Percentiles rank a stretch among this genome's conserved stretches.
phyloP scores from a whole-genome alignment of 2,329 filamentous ascomycete species.

The Rhynchosporium agropyri region DNA sequence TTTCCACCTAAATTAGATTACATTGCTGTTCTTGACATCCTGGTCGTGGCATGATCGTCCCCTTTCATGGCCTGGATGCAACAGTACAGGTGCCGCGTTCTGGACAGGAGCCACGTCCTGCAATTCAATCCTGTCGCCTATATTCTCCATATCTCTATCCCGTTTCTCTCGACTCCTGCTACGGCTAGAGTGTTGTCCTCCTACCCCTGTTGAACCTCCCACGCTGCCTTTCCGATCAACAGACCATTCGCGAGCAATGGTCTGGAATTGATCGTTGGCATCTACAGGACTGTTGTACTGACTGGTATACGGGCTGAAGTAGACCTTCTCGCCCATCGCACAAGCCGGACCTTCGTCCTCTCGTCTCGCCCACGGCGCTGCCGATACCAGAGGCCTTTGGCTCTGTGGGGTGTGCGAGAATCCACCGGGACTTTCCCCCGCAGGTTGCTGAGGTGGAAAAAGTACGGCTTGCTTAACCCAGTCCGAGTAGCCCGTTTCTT shows the following conservation, averaged over 20 bases:
- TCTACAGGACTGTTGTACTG: slow-evolving; percentile 60
- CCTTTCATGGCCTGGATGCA: slow-evolving; percentile 37
- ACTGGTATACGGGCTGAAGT: slow-evolving; percentile 63
- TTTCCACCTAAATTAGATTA: slow-evolving; percentile 20
- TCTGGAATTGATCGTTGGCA: slow-evolving; percentile 24
- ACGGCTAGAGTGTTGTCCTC: neutral
- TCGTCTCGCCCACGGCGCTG: slow-evolving; percentile 47
- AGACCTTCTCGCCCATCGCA: slow-evolving; percentile 48
- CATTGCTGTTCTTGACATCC: slow-evolving; percentile 33
- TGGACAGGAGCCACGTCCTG: slow-evolving; percentile 34
- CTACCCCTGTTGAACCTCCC: slow-evolving; percentile 6
- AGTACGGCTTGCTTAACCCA: slow-evolving; percentile 29
- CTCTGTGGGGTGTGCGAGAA: slow-evolving; percentile 55
- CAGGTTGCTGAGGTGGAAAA: slow-evolving; percentile 7
- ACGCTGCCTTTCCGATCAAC: slow-evolving; percentile 31
- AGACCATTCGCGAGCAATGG: slow-evolving; percentile 27
- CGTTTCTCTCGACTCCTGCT: slow-evolving; percentile 26
- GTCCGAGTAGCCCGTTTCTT: slow-evolving; percentile 33
- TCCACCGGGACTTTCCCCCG: neutral
- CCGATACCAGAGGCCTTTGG: slow-evolving; percentile 54
- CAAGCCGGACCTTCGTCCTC: slow-evolving; percentile 34
- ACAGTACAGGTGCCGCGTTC: slow-evolving; percentile 33
- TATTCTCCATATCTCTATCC: slow-evolving; percentile 13
- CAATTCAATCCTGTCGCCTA: slow-evolving; percentile 35
- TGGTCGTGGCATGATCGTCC: slow-evolving; percentile 25